phyloP scores from a whole-genome alignment of 2,329 filamentous ascomycete genomes.

The Alternaria dauci region DNA sequence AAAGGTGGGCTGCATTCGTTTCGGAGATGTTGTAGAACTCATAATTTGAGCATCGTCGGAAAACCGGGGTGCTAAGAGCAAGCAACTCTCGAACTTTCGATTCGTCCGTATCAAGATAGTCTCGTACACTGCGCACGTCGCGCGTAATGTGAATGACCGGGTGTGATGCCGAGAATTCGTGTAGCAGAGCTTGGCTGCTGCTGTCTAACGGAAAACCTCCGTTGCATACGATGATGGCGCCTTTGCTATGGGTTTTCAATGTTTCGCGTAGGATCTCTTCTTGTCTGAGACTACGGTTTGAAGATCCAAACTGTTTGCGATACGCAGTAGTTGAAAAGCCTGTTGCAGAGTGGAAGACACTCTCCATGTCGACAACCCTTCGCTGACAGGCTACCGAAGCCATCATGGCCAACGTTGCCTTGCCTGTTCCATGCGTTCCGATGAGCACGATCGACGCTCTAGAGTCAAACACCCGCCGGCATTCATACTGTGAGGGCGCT shows the following conservation, averaged over 20 bases:
- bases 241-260: constrained; percentile 64
- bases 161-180: constrained; percentile 69
- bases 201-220: constrained; percentile 70
- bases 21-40: constrained; percentile 81
- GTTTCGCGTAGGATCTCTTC: constrained; percentile 69
- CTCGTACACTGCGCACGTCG: constrained; percentile 69
- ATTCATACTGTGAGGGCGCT: constrained; percentile 31
- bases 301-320: constrained; percentile 68
- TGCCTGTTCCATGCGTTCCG: constrained; percentile 77
- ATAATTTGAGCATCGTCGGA: constrained; percentile 73
- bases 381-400: constrained; percentile 74
- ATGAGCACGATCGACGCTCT: constrained; percentile 76
- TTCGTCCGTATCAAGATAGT: constrained; percentile 64
- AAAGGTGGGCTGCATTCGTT: constrained; percentile 39
- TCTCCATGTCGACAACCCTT: constrained; percentile 73
- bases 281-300: constrained; percentile 70
- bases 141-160: constrained; percentile 77
- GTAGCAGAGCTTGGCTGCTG: constrained; percentile 66
- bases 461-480: constrained; percentile 58
- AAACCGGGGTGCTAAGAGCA: constrained; percentile 64
- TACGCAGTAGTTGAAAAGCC: constrained; percentile 69
- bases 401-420: constrained; percentile 78
- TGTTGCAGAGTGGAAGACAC: constrained; percentile 69
- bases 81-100: constrained; percentile 67
- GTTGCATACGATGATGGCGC: constrained; percentile 75